Base-by-base conservation (phyloP, 371 early-diverging fungal genomes). In the Zychaea mexicana region DNA sequence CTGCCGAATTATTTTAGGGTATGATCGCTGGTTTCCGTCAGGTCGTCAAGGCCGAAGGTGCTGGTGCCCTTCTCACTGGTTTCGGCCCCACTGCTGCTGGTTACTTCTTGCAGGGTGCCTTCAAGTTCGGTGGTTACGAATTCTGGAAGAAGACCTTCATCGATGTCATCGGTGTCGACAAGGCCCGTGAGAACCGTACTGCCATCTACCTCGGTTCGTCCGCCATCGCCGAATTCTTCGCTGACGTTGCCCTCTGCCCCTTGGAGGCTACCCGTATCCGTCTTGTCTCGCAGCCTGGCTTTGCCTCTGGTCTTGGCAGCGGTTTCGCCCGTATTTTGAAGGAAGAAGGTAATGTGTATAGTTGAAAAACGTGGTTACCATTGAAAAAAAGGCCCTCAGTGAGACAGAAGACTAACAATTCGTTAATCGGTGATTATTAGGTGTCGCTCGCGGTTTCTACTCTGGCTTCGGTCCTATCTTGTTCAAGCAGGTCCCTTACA, bases 111-210 rank as follows among this genome's bases (percentile, higher is more conserved):
- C 96, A 95, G 74, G 96, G 96, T 72, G 89, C 89, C 66, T 89
- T 92, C 87, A 96, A 96, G 87, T 96, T 91, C 68, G 96, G 96
- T 71, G 88, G 89, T 78, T 93, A 93, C 74, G 96, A 96, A 78
- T 86, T 92, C 81, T 93, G 87, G 85, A 92, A 92, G 82, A 91
- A 92, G 87, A 84, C 85, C 64, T 78, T 86, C 81, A 86, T 90
- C 64, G 90, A 89, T 61, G 3, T 76, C 27, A 69, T 89, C 46
- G 95, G 95, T 73, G 74, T 81, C 70, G 92, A 93, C 71, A 87
- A 81, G 69, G 91, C 96, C 57, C 69, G 77, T 65, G 83, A 92
- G 74, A 89, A 94, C 89, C 90, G 92, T 73, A 91, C 89, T 52
- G 85, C 88, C 57, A 88, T 96, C 76, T 94, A 92, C 83, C 86